Conservation (phyloP, 2,329 filamentous ascomycete species). For the Xylariaceae sp. region DNA sequence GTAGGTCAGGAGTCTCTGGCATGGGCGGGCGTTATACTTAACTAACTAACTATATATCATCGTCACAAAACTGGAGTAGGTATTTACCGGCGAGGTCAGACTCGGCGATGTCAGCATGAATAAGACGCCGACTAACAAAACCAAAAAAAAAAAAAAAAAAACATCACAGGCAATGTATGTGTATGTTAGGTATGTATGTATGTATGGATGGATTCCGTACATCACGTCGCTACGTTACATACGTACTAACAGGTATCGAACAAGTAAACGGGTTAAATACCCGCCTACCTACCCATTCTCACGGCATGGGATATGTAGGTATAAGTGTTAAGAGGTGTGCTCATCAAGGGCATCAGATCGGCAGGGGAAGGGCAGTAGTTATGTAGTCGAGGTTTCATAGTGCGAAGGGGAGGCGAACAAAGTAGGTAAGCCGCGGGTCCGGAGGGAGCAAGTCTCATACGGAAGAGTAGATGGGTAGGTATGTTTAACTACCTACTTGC, state of each 20-base stretch:
- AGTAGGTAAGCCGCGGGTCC: background rate
- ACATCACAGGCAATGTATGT: too few species aligned
- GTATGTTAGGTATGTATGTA: too few species aligned
- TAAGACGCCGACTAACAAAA: background rate
- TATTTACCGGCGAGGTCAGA: background rate
- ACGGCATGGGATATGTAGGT: background rate
- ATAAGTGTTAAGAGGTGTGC: background rate
- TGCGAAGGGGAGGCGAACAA: too few species aligned
- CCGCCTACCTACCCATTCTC: too few species aligned
- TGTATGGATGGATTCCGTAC: too few species aligned
- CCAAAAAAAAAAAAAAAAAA: background rate
- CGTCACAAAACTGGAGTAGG: background rate
- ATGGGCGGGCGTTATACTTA: background rate
- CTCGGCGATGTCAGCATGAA: background rate
- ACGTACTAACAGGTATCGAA: too few species aligned
- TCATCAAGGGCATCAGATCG: background rate
- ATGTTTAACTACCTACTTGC: too few species aligned
- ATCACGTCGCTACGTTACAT: too few species aligned
- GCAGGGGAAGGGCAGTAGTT: too few species aligned
- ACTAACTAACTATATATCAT: background rate
- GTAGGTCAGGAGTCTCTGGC: background rate
- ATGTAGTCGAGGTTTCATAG: too few species aligned
- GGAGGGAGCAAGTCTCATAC: background rate
- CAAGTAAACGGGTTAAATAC: too few species aligned
- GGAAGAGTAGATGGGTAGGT: too few species aligned